phyloP scores from a whole-genome alignment of 352 stramenopile genomes.

The Phytophthora quininea region DNA sequence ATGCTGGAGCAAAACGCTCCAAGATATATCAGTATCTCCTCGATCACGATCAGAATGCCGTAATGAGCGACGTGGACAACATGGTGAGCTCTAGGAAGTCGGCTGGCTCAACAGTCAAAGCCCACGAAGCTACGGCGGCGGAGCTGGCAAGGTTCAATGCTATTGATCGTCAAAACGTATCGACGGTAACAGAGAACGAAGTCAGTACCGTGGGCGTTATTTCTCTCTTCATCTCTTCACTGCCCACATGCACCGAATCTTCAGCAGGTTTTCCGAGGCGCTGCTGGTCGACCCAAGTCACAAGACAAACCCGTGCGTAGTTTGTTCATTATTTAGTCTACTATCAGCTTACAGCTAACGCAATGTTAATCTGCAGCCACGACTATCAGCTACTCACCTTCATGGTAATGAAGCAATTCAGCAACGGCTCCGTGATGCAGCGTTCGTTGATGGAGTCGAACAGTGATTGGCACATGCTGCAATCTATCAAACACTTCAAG shows the following conservation, averaged over 20 bases:
- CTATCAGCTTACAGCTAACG: neutral
- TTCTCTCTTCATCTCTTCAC: neutral
- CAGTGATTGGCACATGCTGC: conserved; percentile 28
- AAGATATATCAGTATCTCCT: neutral
- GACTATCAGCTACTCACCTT: conserved; percentile 33
- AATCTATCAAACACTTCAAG: conserved; percentile 24
- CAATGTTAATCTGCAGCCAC: conserved; percentile 8
- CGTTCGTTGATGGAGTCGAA: conserved; percentile 30
- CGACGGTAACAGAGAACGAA: neutral
- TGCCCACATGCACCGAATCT: neutral
- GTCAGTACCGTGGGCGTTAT: neutral
- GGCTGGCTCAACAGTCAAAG: neutral
- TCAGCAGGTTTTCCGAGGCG: neutral
- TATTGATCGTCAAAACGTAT: neutral
- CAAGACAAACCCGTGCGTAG: neutral
- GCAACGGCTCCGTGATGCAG: conserved; percentile 8
- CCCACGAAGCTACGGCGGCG: neutral
- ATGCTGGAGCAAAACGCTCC: neutral
- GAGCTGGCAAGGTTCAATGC: neutral
- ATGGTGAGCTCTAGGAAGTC: neutral
- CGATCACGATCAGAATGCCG: neutral
- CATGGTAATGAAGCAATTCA: conserved; percentile 30
- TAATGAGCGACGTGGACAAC: neutral
- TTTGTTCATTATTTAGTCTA: neutral
- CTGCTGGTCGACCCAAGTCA: neutral